Percentiles rank a stretch among this genome's conserved stretches.
Conservation (phyloP, 169 alveolate species). For the Condylostoma magnum region DNA sequence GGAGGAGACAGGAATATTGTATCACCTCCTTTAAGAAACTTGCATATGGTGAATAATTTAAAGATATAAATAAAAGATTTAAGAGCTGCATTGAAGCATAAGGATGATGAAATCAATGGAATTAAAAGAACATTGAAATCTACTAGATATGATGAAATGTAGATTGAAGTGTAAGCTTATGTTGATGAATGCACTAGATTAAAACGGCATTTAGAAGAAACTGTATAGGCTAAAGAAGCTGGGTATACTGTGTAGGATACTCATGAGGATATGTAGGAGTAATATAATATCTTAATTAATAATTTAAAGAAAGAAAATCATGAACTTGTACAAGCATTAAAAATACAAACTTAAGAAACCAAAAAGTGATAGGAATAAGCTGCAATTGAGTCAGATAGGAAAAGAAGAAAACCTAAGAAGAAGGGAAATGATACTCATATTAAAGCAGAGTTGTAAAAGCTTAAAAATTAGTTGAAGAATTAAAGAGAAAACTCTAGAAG, state of each 20-base stretch:
- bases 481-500: too few relatives aligned
- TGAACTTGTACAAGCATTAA: background rate
- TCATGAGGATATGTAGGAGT: background rate
- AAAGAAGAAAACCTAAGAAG: background rate
- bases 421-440: background rate
- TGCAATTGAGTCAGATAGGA: too few relatives aligned
- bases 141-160: constrained; percentile 15
- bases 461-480: too few relatives aligned
- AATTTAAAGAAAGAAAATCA: constrained; percentile 12
- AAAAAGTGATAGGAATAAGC: background rate
- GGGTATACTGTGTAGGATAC: background rate
- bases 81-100: background rate
- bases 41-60: background rate
- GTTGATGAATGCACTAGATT: constrained; percentile 13
- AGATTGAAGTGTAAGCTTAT: background rate
- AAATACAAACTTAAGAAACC: background rate
- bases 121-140: background rate
- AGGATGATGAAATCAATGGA: background rate
- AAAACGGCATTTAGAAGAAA: constrained; percentile 23
- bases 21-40: too few relatives aligned
- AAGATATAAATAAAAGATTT: constrained; percentile 7
- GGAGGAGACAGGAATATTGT: background rate
- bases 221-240: background rate
- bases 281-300: background rate
- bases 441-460: too few relatives aligned